Percentiles rank a stretch among this genome's conserved stretches.
Conservation (phyloP, 306 rosid species). For the Medicago ruthenica region DNA sequence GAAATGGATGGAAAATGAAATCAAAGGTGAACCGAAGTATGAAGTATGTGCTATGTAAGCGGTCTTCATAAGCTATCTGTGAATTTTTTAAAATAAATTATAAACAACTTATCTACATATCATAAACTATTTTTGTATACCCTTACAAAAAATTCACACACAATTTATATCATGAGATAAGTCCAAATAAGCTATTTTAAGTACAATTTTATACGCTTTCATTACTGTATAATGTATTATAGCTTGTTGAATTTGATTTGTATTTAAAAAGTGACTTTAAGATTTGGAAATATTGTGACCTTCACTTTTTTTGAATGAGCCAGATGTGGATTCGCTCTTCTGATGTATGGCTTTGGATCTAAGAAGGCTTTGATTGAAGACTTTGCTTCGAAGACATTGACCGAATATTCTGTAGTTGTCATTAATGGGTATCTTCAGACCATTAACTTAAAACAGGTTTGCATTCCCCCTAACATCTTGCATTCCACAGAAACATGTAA, state of each 20-base stretch:
- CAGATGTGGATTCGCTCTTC: constrained; percentile 80
- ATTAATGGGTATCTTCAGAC: constrained; percentile 90
- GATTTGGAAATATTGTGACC: constrained; percentile 24
- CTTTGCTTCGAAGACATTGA: constrained; percentile 75
- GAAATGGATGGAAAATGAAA: background rate
- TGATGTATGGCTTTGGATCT: constrained; percentile 97
- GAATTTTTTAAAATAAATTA: background rate
- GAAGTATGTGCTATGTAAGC: background rate
- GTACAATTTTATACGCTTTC: background rate
- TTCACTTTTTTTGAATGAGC: background rate
- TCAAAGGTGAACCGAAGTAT: background rate
- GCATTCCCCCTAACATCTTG: constrained; percentile 1
- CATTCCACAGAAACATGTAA: background rate
- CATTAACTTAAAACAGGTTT: constrained; percentile 84
- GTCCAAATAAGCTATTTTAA: background rate
- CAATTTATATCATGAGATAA: background rate
- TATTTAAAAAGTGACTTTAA: background rate
- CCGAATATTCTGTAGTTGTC: constrained; percentile 75
- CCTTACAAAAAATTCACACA: background rate
- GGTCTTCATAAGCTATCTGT: background rate
- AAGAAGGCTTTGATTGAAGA: constrained; percentile 87
- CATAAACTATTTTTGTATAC: background rate
- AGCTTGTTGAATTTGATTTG: background rate
- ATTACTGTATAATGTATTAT: background rate
- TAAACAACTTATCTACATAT: background rate